Evolutionary conservation across 352 stramenopile genomes (phyloP), one percentile per base, ranked within the genome.

Genomic region (Globisporangium lucens): DNA sequence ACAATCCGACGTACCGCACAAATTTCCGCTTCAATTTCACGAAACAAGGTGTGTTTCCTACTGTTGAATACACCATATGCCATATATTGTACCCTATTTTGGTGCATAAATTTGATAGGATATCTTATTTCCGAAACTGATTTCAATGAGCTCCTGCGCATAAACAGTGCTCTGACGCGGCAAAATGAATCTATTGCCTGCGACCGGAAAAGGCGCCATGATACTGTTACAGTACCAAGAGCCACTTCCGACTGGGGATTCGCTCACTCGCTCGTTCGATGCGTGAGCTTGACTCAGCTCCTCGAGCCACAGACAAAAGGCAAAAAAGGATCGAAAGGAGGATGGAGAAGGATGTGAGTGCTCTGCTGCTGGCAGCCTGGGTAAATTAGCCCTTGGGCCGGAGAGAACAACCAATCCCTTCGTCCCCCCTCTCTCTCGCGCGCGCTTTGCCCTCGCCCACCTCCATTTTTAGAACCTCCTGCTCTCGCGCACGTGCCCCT

Each of bases 391-490:
- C 36, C 36, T 13, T 13, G 13, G 6, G 3, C 38, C 5, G 38
- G 15, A 13, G 38, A 5, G 20, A 47, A 47, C 5, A 49, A 20
- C 9, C 41, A 49, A 49, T 22, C 41, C 41, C 15, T 49, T n/a
- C 8, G 41, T 22, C 15, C 5, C 41, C 41, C 38, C 41, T 15
- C 41, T 49, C 41, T 47, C 41, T n/a, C 41, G 8, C 41, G 4
- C 15, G 13, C 41, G 1, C 41, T 49, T n/a, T 6, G 13, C 15
- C 41, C 17, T 49, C 41, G 41, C 41, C 27, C 24, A 58, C 27
- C 52, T 58, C 52, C 52, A 58, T 58, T 58, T 58, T 58, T 27
- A 58, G 52, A 58, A 58, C 52, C 27, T 58, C 52, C 52, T n/a
- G 24, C 24, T 58, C 27, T 10, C 52, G 30, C 52, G 3, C 52